These are phyloP conservation scores for Stenocarpella maydis DNA, from an alignment of 2,329 filamentous ascomycete genomes.

Conservation along the genomic window DNA sequence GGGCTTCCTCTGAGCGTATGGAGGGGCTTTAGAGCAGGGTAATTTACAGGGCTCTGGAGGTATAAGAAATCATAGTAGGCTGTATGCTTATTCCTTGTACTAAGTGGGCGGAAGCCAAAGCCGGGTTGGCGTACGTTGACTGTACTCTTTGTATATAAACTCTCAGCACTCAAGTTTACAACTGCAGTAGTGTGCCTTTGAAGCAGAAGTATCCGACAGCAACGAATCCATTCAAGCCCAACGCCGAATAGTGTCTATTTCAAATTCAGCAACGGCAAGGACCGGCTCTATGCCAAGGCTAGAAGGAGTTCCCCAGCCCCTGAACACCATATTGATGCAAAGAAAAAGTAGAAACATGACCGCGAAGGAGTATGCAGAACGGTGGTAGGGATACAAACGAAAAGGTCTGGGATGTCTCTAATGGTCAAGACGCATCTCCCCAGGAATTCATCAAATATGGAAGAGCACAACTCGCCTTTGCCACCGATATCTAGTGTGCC, in stretches of 20 bases:
- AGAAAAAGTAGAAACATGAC: neutral
- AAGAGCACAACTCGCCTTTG: neutral
- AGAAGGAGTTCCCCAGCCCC: neutral
- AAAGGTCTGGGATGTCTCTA: neutral
- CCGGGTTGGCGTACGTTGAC: neutral
- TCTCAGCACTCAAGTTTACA: neutral
- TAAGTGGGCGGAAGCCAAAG: no score
- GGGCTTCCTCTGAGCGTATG: no score
- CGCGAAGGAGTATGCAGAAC: neutral
- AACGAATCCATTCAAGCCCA: neutral
- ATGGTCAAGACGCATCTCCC: neutral
- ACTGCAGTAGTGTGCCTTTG: neutral
- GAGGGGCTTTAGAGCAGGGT: no score
- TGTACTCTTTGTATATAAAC: neutral
- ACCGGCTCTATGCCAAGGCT: neutral
- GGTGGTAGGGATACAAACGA: neutral
- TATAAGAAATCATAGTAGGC: no score
- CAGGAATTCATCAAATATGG: neutral
- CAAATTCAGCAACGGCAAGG: neutral
- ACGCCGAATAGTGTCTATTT: neutral
- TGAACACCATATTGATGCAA: constrained; percentile 23
- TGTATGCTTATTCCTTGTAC: no score
- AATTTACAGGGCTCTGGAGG: no score
- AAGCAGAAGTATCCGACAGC: neutral
- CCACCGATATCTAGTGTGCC: constrained; percentile 58